Conservation (phyloP, 495 filamentous ascomycete species). For the Aspergillus steynii region DNA sequence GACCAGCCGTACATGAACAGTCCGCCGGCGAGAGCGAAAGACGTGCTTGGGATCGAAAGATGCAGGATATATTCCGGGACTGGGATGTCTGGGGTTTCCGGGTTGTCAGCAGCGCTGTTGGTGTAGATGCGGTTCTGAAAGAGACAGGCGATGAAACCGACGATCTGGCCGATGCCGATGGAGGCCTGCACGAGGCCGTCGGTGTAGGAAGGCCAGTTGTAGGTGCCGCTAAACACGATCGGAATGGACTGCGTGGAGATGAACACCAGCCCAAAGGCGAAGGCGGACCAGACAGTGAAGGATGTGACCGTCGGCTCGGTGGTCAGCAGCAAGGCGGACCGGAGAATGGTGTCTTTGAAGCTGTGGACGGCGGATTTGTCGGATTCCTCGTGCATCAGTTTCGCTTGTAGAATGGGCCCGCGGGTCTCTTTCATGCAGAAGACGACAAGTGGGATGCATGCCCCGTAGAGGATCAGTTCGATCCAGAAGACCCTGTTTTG, state of each 20-base stretch:
- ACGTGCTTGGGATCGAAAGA: slow-evolving; percentile 17
- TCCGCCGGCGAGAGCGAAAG: slow-evolving; percentile 15
- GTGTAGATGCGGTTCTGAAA: slow-evolving; percentile 14
- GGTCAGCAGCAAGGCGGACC: slow-evolving; percentile 12
- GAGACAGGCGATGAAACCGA: slow-evolving; percentile 9
- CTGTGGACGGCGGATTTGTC: neutral
- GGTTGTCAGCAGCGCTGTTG: slow-evolving; percentile 11
- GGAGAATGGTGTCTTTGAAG: slow-evolving; percentile 14
- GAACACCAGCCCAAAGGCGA: slow-evolving; percentile 17
- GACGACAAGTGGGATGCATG: slow-evolving; percentile 4
- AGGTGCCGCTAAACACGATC: slow-evolving; percentile 10
- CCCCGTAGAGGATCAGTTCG: slow-evolving; percentile 15
- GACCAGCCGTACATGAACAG: slow-evolving; percentile 25
- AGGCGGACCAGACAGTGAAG: slow-evolving; percentile 17
- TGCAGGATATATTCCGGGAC: slow-evolving; percentile 22
- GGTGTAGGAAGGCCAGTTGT: slow-evolving; percentile 8
- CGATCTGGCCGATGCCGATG: slow-evolving; percentile 14
- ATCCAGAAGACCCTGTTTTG: slow-evolving; percentile 18
- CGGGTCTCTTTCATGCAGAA: slow-evolving; percentile 15
- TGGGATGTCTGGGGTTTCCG: slow-evolving; percentile 8
- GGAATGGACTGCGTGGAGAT: slow-evolving; percentile 19
- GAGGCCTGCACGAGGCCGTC: slow-evolving; percentile 12
- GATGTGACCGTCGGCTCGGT: slow-evolving; percentile 14
- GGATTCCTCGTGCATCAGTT: neutral
- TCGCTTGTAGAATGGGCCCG: slow-evolving; percentile 6